Conservation (phyloP, 805 yeast genomes). For the Cyberlindnera japonica region DNA sequence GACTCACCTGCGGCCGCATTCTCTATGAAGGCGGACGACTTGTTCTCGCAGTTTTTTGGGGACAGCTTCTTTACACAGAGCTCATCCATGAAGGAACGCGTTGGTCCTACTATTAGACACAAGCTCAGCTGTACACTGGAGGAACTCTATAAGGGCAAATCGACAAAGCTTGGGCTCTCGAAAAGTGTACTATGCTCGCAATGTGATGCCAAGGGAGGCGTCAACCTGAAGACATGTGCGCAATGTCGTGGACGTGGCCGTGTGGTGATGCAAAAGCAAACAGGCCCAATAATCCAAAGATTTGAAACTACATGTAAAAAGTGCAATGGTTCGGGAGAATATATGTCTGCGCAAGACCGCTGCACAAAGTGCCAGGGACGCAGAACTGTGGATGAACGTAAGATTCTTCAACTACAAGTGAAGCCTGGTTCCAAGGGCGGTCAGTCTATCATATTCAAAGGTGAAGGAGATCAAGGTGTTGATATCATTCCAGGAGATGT, state of each 20-base stretch:
- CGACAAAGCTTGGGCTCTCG: conserved; percentile 49
- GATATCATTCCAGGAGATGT: conserved; percentile 65
- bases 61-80: conserved; percentile 20
- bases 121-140: conserved; percentile 46
- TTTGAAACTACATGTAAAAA: conserved; percentile 42
- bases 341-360: conserved; percentile 29
- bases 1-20: conserved; percentile 2
- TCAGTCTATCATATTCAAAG: conserved; percentile 48
- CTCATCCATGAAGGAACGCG: conserved; percentile 23
- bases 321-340: conserved; percentile 41
- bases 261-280: conserved; percentile 35
- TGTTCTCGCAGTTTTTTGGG: conserved; percentile 32
- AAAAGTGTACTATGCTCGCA: conserved; percentile 44
- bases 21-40: conserved; percentile 24
- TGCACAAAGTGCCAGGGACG: conserved; percentile 43
- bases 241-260: conserved; percentile 43
- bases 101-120: conserved; percentile 57
- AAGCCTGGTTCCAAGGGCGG: conserved; percentile 55
- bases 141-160: conserved; percentile 58
- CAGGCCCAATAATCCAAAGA: conserved; percentile 43
- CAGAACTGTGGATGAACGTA: conserved; percentile 45
- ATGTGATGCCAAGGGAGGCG: conserved; percentile 55
- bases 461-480: conserved; percentile 64
- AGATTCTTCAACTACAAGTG: conserved; percentile 48
- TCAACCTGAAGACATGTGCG: conserved; percentile 29